A percentile compares a stretch with the other conserved stretches of the same genome.
phyloP scores from a whole-genome alignment of 192 early-diverging fungal species.

The Pilobolus umbonatus region DNA sequence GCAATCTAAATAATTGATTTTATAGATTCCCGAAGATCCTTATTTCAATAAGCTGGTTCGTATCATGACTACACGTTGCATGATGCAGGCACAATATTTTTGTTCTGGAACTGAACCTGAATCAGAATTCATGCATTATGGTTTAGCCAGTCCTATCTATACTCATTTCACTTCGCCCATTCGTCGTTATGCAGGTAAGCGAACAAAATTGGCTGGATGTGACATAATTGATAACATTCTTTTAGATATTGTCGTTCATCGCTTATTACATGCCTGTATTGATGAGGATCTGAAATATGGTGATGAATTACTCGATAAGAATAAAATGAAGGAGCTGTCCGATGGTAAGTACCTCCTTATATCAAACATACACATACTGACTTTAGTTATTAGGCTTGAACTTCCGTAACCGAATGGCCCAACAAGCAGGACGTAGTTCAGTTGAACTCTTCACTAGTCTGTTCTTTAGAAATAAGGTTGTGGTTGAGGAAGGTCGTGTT shows the following conservation, averaged over 20 bases:
- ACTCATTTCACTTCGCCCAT: slow-evolving; percentile 99
- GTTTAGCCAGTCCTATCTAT: slow-evolving; percentile 87
- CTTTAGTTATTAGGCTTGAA: slow-evolving; percentile 61
- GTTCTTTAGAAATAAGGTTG: slow-evolving; percentile 91
- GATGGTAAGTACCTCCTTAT: slow-evolving; percentile 65
- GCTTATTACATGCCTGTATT: slow-evolving; percentile 63
- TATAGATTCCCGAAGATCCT: slow-evolving; percentile 68
- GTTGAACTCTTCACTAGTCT: slow-evolving; percentile 96
- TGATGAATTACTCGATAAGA: slow-evolving; percentile 78
- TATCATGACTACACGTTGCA: slow-evolving; percentile 87
- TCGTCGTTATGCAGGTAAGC: slow-evolving; percentile 83
- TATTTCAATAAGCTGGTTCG: slow-evolving; percentile 97
- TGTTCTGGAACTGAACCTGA: slow-evolving; percentile 74
- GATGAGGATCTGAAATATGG: slow-evolving; percentile 45
- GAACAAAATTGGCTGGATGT: neutral
- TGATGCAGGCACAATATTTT: slow-evolving; percentile 99
- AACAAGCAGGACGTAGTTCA: slow-evolving; percentile 88
- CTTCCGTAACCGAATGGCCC: slow-evolving; percentile 92
- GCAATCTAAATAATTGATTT: neutral
- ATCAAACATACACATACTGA: neutral
- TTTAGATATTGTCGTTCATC: slow-evolving; percentile 89
- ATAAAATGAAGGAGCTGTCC: slow-evolving; percentile 74
- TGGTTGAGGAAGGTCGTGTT: slow-evolving; percentile 85
- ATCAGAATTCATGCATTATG: slow-evolving; percentile 80
- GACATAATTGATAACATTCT: neutral